Evolutionary conservation across 2,329 filamentous ascomycete species (phyloP), one percentile per base, ranked within the genome.

Genomic region (Fusarium sp.): DNA sequence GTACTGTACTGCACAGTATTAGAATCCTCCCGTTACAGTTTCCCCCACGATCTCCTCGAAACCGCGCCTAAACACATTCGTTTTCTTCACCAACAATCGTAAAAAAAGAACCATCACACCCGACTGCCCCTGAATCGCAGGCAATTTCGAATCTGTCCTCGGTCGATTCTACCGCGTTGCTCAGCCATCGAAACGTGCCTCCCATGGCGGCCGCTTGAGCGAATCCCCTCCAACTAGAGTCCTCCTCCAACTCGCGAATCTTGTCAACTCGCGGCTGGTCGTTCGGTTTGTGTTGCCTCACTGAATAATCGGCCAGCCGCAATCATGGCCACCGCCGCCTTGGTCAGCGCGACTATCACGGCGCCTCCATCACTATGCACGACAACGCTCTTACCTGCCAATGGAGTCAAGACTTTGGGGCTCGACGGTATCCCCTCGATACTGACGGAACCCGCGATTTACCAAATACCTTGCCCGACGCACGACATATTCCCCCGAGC

Each of bases 381-480:
- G 32, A 80, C 82, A 45, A 79, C 80, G 58, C 78, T 82, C 58
- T 77, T 86, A 32, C 82, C 84, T 6, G 80, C 80, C 55, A 79
- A 79, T 61, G 84, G 83, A 55, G 76, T 85, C 49, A 76, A 87
- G 69, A 83, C 85, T 62, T 77, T 91, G 60, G 80, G 81, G 58
- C 82, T 84, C 69, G 84, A 83, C 70, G 83, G 86, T 58, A 82
- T 73, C 27, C 72, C 85, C 70, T 83, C 91, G 74, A 90, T 86
- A 46, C 84, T 93, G 72, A 84, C 86, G 49, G 80, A 84, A 63
- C 83, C 87, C 66, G 87, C 87, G 72, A 79, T 90, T 67, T 92
- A 89, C 80, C 71, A 78, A 48, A 70, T 75, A 30, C 79, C 79
- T 12, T 81, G 79, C 40, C 70, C 74, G 49, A 76, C 53, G 9